Percentiles rank a stretch among this genome's conserved stretches.
These are phyloP conservation scores for Crotalaria pallida DNA, from an alignment of 306 rosid species.

Conservation along the genomic window DNA sequence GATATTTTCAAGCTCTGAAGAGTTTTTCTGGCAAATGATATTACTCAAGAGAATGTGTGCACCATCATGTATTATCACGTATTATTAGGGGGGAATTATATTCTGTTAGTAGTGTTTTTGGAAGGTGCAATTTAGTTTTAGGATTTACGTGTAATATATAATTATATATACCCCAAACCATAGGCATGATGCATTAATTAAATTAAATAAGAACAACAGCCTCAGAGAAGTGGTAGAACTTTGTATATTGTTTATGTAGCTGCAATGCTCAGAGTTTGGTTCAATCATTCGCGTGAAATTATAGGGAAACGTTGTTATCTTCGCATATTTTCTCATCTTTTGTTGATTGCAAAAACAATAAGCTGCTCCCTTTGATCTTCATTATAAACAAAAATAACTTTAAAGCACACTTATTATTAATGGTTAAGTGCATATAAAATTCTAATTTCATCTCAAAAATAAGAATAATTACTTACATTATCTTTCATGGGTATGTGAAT, in stretches of 20 bases:
- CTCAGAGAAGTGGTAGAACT: conserved; percentile 9
- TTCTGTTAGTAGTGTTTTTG: conserved; percentile 21
- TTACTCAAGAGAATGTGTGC: neutral
- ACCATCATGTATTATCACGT: conserved; percentile 11
- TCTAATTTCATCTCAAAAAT: too few species aligned
- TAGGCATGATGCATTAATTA: conserved; percentile 1
- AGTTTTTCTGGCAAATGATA: neutral
- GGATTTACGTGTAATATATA: conserved; percentile 12
- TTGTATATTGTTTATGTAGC: conserved; percentile 33
- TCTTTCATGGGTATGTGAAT: too few species aligned
- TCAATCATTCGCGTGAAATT: neutral
- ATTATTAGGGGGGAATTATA: neutral
- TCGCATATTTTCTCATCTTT: too few species aligned
- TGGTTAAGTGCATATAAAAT: too few species aligned
- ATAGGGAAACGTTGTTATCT: too few species aligned
- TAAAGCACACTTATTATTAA: too few species aligned
- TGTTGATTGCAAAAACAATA: too few species aligned
- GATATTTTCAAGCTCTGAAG: neutral
- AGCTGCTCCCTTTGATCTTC: too few species aligned
- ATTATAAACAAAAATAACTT: too few species aligned
- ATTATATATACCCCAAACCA: too few species aligned
- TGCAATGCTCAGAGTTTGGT: conserved; percentile 21
- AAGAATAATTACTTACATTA: too few species aligned
- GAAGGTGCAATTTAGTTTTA: conserved; percentile 15
- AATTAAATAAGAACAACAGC: neutral